phyloP scores from a whole-genome alignment of 805 yeast genomes.

The Candida tammaniensis region DNA sequence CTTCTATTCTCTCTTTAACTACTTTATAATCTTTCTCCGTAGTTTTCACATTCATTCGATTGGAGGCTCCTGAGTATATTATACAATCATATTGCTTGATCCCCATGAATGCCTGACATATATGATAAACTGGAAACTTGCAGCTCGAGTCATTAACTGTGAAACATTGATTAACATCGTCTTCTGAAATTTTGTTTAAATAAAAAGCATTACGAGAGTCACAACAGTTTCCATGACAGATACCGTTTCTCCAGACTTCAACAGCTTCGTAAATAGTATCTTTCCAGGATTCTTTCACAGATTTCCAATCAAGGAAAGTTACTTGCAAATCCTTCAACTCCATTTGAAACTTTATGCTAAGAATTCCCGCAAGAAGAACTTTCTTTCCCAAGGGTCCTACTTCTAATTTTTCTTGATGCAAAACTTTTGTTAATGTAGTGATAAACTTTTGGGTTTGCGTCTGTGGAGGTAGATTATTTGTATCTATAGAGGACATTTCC shows the following conservation, averaged over 20 bases:
- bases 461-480: constrained; percentile 7
- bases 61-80: constrained; percentile 24
- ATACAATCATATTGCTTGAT: constrained; percentile 23
- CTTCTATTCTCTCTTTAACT: constrained; percentile 48
- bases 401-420: constrained; percentile 16
- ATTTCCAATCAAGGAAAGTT: constrained; percentile 15
- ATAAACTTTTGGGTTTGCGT: constrained; percentile 18
- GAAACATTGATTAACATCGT: no score
- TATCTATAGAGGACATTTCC: constrained; percentile 16
- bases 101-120: constrained; percentile 21
- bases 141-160: constrained; percentile 17
- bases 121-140: constrained; percentile 18
- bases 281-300: constrained; percentile 16
- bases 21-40: constrained; percentile 38
- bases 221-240: constrained; percentile 15
- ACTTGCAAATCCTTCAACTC: constrained; percentile 17
- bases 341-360: constrained; percentile 15
- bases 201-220: constrained; percentile 14
- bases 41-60: constrained; percentile 41
- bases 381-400: constrained; percentile 15
- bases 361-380: constrained; percentile 14
- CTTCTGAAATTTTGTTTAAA: constrained; percentile 9
- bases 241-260: constrained; percentile 19
- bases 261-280: constrained; percentile 18
- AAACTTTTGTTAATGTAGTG: constrained; percentile 15